Evolutionary conservation across 1,139 yeast genomes (phyloP).

Genomic region (Diutina neorugosa): DNA sequence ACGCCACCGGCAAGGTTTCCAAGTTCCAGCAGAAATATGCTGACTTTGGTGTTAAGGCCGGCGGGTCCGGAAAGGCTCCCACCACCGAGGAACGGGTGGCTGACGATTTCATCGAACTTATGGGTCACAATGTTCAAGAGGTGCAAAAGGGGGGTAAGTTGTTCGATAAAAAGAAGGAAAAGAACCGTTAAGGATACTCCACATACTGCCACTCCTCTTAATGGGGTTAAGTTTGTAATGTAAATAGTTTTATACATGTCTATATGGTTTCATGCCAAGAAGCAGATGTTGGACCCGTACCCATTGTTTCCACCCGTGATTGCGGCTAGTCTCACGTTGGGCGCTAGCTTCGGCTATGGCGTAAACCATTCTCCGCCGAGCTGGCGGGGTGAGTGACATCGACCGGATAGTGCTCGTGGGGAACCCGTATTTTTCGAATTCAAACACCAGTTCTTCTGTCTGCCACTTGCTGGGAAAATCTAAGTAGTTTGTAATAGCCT

Average conservation of each 20-base stretch:
- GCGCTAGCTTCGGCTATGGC: not conserved
- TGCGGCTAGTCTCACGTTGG: not conserved
- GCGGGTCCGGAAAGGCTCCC: constrained; percentile 9
- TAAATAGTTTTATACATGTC: not conserved
- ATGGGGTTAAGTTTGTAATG: too few relatives aligned
- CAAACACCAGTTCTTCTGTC: not conserved
- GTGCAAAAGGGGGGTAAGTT: constrained; percentile 55
- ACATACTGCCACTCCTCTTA: too few relatives aligned
- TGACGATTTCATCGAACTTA: constrained; percentile 21
- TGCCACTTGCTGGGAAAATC: not conserved
- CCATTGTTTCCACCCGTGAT: not conserved
- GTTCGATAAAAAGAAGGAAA: constrained; percentile 36
- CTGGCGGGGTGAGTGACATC: not conserved
- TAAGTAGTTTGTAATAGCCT: not conserved
- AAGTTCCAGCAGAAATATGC: constrained; percentile 72
- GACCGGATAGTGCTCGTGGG: not conserved
- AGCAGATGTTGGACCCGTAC: not conserved
- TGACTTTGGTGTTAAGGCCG: constrained; percentile 29
- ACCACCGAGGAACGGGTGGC: constrained; percentile 5
- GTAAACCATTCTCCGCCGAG: not conserved
- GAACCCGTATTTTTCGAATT: not conserved
- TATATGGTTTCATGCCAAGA: not conserved
- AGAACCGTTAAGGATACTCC: too few relatives aligned
- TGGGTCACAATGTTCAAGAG: constrained; percentile 52
- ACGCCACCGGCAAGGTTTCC: constrained; percentile 75